Evolutionary conservation across 2,329 filamentous ascomycete genomes (phyloP).

Genomic region (Colletotrichum chlorophyti): DNA sequence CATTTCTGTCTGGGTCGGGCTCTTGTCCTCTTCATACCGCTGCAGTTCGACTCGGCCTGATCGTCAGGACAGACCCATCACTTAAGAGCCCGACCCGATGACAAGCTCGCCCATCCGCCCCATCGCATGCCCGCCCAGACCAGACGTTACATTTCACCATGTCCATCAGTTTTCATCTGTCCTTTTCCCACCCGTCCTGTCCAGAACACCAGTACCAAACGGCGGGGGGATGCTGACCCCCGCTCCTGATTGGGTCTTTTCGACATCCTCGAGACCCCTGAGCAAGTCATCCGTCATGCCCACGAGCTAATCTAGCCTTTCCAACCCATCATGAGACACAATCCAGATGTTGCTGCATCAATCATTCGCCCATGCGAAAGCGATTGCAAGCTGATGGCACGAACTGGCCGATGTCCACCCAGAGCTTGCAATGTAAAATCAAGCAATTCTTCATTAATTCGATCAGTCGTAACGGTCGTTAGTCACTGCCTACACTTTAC

Average conservation of each 20-base stretch:
- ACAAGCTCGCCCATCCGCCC: background rate
- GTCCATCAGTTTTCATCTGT: background rate
- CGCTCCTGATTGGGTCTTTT: slow-evolving; percentile 8
- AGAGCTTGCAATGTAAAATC: too few species aligned
- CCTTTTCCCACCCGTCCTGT: background rate
- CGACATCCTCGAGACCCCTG: slow-evolving; percentile 9
- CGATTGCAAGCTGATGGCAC: background rate
- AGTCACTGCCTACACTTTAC: background rate
- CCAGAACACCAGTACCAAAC: background rate
- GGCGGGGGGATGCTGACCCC: background rate
- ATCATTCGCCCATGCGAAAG: background rate
- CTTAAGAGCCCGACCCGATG: slow-evolving; percentile 4
- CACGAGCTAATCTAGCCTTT: slow-evolving; percentile 17
- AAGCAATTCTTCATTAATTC: background rate
- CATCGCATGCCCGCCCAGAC: slow-evolving; percentile 1
- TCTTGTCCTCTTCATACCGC: too few species aligned
- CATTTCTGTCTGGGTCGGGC: too few species aligned
- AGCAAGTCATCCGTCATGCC: slow-evolving; percentile 6
- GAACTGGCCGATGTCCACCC: too few species aligned
- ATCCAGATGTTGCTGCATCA: background rate
- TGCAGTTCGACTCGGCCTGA: slow-evolving; percentile 16
- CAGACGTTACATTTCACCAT: too few species aligned
- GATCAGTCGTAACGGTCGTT: slow-evolving; percentile 2
- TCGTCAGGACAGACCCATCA: slow-evolving; percentile 18
- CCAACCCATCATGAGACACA: slow-evolving; percentile 22